Base-by-base conservation (phyloP, 2,329 filamentous ascomycete genomes). In the Venturia pyrina region DNA sequence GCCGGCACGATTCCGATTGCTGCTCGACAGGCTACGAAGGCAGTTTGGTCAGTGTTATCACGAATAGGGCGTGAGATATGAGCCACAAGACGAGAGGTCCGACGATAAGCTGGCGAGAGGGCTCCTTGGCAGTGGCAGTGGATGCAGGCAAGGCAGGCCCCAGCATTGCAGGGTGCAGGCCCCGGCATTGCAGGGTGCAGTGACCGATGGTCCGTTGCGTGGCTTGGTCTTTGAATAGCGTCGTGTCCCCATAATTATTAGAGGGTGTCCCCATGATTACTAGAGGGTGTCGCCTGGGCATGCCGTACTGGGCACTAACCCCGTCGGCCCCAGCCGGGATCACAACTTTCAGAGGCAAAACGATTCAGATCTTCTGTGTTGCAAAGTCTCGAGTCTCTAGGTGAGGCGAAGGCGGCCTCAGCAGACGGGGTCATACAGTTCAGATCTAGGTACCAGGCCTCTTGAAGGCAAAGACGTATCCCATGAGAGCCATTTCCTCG, bases 401-500 rank as follows among this genome's bases (percentile, higher is more conserved):
- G n/a, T n/a, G n/a, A 57, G 53, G 53, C 53, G 53, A 32, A 15
- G 28, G 28, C 28, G 32, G 28, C 28, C 53, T 57, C 53, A 57
- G 7, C 1, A 57, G 32, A 37, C n/a, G 28, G 53, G 28, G 28
- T 37, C 53, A 40, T 40, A 40, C 37, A 40, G 4, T 28, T 28
- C 28, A 40, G 37, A 48, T 48, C n/a, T 21, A 24, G 5, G 50
- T 34, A 13, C 50, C 21, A 34, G 50, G 50, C 24, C 32, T 56
- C 24, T 32, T 32, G 34, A 44, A 41, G 2, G 59, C 59, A 61
- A 61, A 61, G 21, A 41, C 41, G 34, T 41, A 61, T 13, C 59
- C 41, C 59, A 61, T 61, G 19, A 61, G 34, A 44, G 34, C 59
- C 59, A 61, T 61, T 37, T 43, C 59, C 34, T 61, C 59, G 11